Evolutionary conservation across 192 early-diverging fungal species (phyloP).

Genomic region (Glomus cerebriforme): DNA sequence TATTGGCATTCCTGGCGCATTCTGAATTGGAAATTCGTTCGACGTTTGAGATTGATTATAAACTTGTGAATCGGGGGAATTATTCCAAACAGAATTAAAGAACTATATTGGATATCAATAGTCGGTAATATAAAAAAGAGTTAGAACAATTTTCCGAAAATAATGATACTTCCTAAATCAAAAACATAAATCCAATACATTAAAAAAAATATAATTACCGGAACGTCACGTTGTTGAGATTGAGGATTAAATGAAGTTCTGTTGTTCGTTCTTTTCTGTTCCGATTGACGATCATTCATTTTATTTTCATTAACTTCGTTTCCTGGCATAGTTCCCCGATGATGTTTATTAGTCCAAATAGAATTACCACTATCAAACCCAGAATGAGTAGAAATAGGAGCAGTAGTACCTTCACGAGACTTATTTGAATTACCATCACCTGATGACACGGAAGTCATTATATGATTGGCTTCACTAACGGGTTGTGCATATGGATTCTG

Average conservation of each 20-base stretch:
- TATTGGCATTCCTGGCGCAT: background rate
- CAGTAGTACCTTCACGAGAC: constrained; percentile 5
- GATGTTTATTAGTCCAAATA: constrained; percentile 13
- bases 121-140: background rate
- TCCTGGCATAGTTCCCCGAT: background rate
- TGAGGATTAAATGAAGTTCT: background rate
- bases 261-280: constrained; percentile 13
- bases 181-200: background rate
- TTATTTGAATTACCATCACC: constrained; percentile 2
- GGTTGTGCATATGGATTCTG: background rate
- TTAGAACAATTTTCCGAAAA: background rate
- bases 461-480: background rate
- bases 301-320: constrained; percentile 23
- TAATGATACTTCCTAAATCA: background rate
- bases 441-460: background rate
- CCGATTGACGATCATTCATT: background rate
- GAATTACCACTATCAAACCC: constrained; percentile 1
- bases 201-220: constrained; percentile 3
- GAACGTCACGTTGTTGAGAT: constrained; percentile 16
- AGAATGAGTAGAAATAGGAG: background rate
- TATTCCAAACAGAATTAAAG: constrained; percentile 22
- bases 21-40: constrained; percentile 6
- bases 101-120: constrained; percentile 1
- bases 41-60: constrained; percentile 9
- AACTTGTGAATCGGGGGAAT: constrained; percentile 5